Evolutionary conservation across 2,329 filamentous ascomycete species (phyloP), one percentile per base, ranked within the genome.

Genomic region (Albifimbria verrucaria): DNA sequence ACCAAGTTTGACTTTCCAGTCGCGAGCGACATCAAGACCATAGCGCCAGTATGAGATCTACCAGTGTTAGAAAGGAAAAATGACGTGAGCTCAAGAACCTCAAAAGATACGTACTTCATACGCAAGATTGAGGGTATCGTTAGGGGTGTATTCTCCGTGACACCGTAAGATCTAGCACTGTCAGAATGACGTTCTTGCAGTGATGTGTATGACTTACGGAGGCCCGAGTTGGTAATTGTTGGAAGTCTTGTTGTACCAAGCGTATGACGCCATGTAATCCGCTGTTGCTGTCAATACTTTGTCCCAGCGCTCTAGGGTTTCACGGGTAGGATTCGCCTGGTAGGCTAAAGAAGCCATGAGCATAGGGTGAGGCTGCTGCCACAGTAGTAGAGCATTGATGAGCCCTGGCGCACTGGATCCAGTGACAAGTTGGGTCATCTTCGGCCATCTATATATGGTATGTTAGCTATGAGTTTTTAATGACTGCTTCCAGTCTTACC

Each of bases 331-430:
- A 4, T 55, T 52, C 1, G 59, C 51, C 45, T 65, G 60, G 25
- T 63, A 62, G 1, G 63, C 77, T 18, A 77, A 66, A 62, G 83
- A 81, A 0, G 82, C 82, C 59, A 85, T 81, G 60, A 81, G 82
- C 72, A 85, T 79, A 0, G 78, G 73, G 61, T 86, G 82, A 7
- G 81, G 81, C 59, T 54, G 82, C 58, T 86, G 82, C 82, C 82
- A 86, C 52, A 85, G 79, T 3, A 86, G 68, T 2, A 86, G 68
- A 10, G 76, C 77, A 62, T 86, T 86, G 62, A 85, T 85, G 56
- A 82, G 78, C 2, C 83, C 82, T 1, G 82, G 63, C 0, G 62
- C 62, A 15, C 62, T 65, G 9, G 53, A 50, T 0, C 61, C 62
- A 0, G 58, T 63, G 1, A 55, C 46, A 0, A 57, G 48, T 9